Evolutionary conservation across 768 basidiomycete genomes (phyloP), one percentile per base, ranked within the genome.

Genomic region (Peribolospora baueri): DNA sequence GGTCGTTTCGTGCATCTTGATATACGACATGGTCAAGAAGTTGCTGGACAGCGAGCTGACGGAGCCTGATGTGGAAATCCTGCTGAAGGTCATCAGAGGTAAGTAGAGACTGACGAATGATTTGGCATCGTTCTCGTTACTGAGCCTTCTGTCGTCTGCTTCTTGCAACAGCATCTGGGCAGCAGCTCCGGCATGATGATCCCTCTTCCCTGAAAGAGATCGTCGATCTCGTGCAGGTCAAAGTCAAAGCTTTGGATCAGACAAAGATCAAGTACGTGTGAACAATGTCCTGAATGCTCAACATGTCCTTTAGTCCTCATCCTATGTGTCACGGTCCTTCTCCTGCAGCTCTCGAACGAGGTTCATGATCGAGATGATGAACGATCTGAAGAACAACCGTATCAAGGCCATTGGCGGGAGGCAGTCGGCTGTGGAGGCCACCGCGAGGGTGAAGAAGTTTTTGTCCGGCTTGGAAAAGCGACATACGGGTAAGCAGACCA

Each of bases 321-420:
- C 37, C 8, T 41, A 52, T 41, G 38, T 38, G 46, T 54, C 48
- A 25, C 42, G 54, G 46, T 55, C 39, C 14, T 46, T 40, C 40
- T 5, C 14, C 13, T 59, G 9, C 60, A 93, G 85, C 65, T 87
- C 88, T 4, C 81, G 93, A 47, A 82, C 85, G 8, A 77, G 78
- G 13, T 97, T 95, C 69, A 93, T 97, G 90, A 70, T 93, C 56
- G 93, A 97, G 68, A 90, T 85, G 0, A 72, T 98, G 40, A 76
- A 75, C 5, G 86, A 90, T 65, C 74, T 97, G 54, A 91, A 91
- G 66, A 91, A 87, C 65, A 91, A 90, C 69, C 88, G 83, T 65
- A 61, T 75, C 53, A 76, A 68, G 54, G 73, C 74, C 5, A 76
- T 74, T 48, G 68, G 70, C 1, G 74, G 64, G 2, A 76, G 0